Base-by-base conservation (phyloP, 2,329 filamentous ascomycete species). In the Beauveria australis region DNA sequence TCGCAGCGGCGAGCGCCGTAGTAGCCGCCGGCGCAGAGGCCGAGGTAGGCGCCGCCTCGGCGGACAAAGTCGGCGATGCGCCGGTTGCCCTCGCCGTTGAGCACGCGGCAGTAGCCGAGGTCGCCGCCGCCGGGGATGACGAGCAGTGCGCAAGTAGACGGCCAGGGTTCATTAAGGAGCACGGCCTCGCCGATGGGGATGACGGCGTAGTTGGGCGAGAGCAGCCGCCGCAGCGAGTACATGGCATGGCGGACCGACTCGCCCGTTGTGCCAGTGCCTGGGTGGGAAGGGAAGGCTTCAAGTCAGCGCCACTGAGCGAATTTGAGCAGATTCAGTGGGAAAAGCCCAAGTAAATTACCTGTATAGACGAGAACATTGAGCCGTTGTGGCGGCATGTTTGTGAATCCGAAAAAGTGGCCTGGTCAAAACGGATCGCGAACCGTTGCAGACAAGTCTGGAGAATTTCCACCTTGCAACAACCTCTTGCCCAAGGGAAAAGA, bases 121-220 rank as follows among this genome's bases (percentile, higher is more conserved):
- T 99, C 94, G n/a, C 91, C 93, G 37, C 94, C 94, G 24, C 94
- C 94, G 1, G 94, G 94, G 57, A 99, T 85, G 2, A 97, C 92
- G 7, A 99, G 82, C 10, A 97, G 81, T 0, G 92, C 91, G 72
- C 93, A 97, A 2, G 91, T 89, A 3, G 88, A 78, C 1, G 86
- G 82, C 94, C 94, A 99, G 14, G 94, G 94, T 72, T 99, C 94
- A 66, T 92, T 92, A 69, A 96, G 79, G 61, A 99, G 79, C 65
- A 89, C 85, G 7, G 87, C 81, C 61, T 92, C 88, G 30, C 84
- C 88, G 64, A 97, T 83, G 59, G 92, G 88, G 64, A 92, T 92
- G 64, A 99, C 91, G 62, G 93, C 94, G 76, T 99, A 97, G 73
- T 92, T 89, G 55, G 92, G 89, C 3, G 91, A 89, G 26, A 97